Base-by-base conservation (phyloP, 2,329 filamentous ascomycete genomes). In the Botrytis tulipae region DNA sequence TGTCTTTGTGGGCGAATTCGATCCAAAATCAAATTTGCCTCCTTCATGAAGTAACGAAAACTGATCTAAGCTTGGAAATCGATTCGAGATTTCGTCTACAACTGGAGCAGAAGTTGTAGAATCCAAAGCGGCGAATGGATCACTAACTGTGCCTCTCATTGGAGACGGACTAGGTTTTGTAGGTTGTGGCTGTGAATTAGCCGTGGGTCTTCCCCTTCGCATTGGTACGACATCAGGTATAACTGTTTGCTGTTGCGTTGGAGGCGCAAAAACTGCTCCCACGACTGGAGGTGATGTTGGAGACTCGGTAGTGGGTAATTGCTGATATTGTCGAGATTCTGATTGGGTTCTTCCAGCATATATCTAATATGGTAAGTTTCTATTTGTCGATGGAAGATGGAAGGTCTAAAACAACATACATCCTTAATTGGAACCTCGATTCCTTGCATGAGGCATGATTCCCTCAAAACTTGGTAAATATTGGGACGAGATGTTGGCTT, bases 201-300 rank as follows among this genome's bases (percentile, higher is more conserved):
- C 87, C 7, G 86, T 86, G 8, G 94, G 92, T 75, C 94, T 87
- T 6, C 96, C 96, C 83, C 96, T 89, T 75, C 96, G 89, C 96
- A 98, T 98, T 0, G 95, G 96, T 54, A 93, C 91, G 75, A 99
- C 94, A 37, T 98, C 94, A 14, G 96, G 96, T 72, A 98, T 90
- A 14, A 87, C 85, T 77, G 92, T 89, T 71, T 92, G 89, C 77
- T 92, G 88, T 73, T 92, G 89, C 40, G 89, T 84, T 3, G 92
- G 90, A n/a, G 92, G 90, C 9, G 93, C 89, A 79, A 95, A 95
- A 25, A 94, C 91, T 18, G 95, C 91, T 14, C 95, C 94, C 46
- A 97, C 90, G 46, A 90, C 86, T 8, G 91, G 88, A 44, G 89
- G 84, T 29, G 82, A 61, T n/a, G 73, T 44, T 73, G 87, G 85